Base-by-base conservation (phyloP, 768 basidiomycete species). In the Collybia mongolica region DNA sequence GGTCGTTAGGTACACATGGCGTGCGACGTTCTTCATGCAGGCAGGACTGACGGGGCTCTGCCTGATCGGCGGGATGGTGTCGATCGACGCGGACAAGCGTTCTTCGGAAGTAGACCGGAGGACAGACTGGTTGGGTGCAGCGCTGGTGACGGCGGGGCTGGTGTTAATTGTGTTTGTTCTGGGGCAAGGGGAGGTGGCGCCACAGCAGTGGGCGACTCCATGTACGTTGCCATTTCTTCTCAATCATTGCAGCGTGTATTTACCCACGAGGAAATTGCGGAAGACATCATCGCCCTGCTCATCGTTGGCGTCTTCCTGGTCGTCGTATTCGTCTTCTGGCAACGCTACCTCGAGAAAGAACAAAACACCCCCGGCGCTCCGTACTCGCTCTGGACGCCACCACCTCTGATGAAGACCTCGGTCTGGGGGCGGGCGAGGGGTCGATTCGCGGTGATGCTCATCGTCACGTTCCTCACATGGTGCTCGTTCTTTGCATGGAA, bases 81-180 rank as follows among this genome's bases (percentile, higher is more conserved):
- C 76, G 2, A 81, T 95, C 24, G 84, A 88, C 24, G 32, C 66
- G 0, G 91, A 93, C 56, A 45, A 58, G 20, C 72, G 72, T 12
- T 72, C 78, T 0, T 42, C 57, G 11, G 73, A 75, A 45, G 44
- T 43, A 0, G 76, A 77, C 49, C 63, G 67, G 32, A 71, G 83
- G 0, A 72, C 91, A 0, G 90, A 92, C 55, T 90, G 87, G 86
- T 63, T 88, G 15, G 90, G 90, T 6, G 88, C 85, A 0, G 61
- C 74, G 7, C 63, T 90, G 18, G 59, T 68, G 11, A 90, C 86
- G 0, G 59, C 69, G 0, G 88, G 86, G 0, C 68, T 92, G 20
- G 78, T 84, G 0, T 66, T 91, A 1, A 70, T 92, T 49, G 72
- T 84, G 5, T 92, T 90, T 56, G 81, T 83, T 1, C 74, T 92